Evolutionary conservation across 1,284 basidiomycete genomes (phyloP), one percentile per base, ranked within the genome.

Genomic region (Apiotrichum laibachii): DNA sequence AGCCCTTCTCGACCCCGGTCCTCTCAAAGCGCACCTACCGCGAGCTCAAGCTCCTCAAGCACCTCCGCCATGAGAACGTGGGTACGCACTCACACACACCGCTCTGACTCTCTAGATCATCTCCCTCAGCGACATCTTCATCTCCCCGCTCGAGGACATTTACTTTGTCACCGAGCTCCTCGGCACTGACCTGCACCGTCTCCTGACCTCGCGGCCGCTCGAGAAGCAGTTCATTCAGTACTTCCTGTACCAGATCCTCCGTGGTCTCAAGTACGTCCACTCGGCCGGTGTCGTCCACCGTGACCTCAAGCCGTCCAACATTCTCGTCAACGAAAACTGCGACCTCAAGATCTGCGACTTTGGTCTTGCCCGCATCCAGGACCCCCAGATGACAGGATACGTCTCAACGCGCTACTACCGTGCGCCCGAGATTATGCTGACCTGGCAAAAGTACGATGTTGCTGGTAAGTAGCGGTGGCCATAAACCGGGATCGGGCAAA

Each of bases 141-240:
- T 99, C 76, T 98, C 95, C 22, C 95, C 95, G 18, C 84, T 98
- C 42, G 95, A 99, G 77, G 95, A 99, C 81, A 86, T 97, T 70
- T 99, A 99, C 82, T 99, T 99, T 77, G 96, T 99, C 57, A 99
- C 96, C n/a, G 95, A 99, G 75, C 86, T 99, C 11, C 86, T 99
- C 48, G 95, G 96, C 56, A 99, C 95, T 63, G 95, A 99, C 81
- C 84, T 99, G 18, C 95, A 99, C 77, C 90, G 95, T 64, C 85
- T 99, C 37, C 85, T 99, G 67, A 99, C 96, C 21, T 95, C 92
- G 52, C 84, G 95, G 55, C 95, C 95, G 26, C 83, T 99, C 66
- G 95, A 99, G 82, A 99, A 99, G 82, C 95, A 99, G 78, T 99
- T 99, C 80, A 99, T 99, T 63, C 95, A 99, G 77, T 99, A 99